Conservation (phyloP, 2,329 filamentous ascomycete species). For the Pseudogymnoascus sp. region DNA sequence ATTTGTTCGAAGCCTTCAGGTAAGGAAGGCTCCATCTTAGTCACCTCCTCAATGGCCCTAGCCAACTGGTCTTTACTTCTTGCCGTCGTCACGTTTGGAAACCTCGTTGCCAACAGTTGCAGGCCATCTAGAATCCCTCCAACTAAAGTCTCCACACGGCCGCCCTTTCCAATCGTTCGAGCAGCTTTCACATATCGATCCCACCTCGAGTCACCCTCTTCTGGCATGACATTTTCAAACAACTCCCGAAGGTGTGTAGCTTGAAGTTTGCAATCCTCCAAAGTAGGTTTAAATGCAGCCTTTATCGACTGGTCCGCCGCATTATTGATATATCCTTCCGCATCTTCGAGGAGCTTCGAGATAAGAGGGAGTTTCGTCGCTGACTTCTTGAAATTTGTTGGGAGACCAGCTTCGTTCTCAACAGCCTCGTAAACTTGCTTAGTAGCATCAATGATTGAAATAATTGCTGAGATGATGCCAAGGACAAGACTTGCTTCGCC, state of each 20-base stretch:
- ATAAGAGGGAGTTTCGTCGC: not conserved
- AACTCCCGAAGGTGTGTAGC: not conserved
- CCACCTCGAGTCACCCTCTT: constrained; percentile 9
- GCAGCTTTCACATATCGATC: constrained; percentile 15
- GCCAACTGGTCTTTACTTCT: constrained; percentile 4
- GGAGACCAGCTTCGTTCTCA: constrained; percentile 12
- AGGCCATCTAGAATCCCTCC: constrained; percentile 13
- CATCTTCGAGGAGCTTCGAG: not conserved
- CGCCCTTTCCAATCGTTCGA: constrained; percentile 13
- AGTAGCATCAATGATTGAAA: constrained; percentile 14
- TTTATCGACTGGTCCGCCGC: not conserved
- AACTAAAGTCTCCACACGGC: constrained; percentile 13
- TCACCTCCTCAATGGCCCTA: constrained; percentile 14
- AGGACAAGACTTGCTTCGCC: constrained; percentile 14
- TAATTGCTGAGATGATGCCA: constrained; percentile 15
- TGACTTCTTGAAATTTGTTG: constrained; percentile 11
- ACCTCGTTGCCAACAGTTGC: constrained; percentile 14
- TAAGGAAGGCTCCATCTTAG: not conserved
- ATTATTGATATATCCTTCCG: not conserved
- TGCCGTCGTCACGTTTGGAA: constrained; percentile 10
- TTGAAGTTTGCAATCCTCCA: not conserved
- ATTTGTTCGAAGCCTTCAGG: not conserved
- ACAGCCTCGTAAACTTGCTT: constrained; percentile 13
- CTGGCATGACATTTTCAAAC: constrained; percentile 12
- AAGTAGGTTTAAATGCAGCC: not conserved